Base-by-base conservation (phyloP, 192 early-diverging fungal genomes). In the Spinellus fusiger region DNA sequence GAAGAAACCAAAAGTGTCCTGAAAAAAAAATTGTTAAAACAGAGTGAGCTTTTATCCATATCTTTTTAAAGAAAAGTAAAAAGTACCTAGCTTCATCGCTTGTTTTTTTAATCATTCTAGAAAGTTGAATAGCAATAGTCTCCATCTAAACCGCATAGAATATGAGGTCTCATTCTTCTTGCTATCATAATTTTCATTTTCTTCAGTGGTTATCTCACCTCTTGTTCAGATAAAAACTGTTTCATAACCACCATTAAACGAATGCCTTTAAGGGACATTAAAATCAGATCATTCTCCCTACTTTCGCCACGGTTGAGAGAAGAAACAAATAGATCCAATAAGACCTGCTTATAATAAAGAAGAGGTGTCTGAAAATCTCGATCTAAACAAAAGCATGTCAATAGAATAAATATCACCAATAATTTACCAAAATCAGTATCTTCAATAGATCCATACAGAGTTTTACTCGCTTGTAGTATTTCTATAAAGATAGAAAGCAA, bases 211-310 rank as follows among this genome's bases (percentile, higher is more conserved):
- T 2, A 13, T 35, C 32, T 55, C 49, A 66, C 69, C 68, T 90
- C 88, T 32, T 86, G 73, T 7, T 73, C 66, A 15, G 65, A 69
- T 20, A 90, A 63, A 50, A 88, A 86, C 32, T 75, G 71, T 13
- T 76, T 78, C 61, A 90, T 73, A 8, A 87, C 61, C n/a, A 80
- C 76, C 73, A 90, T 77, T 15, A 78, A 76, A 22, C 80, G 76
- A 32, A 95, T 78, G 15, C 89, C 91, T 59, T 79, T 81, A 13
- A 93, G 61, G 7, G 85, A 82, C 28, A 77, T n/a, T n/a, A n/a
- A n/a, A n/a, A n/a, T n/a, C n/a, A n/a, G n/a, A n/a, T n/a, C n/a
- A 74, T 32, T 86, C 75, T 48, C 84, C 75, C 56, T 92, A 66
- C 28, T 20, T n/a, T 5, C 80, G 80, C 82, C 63, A 86, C 83